Percentiles rank a stretch among this genome's conserved stretches.
Evolutionary conservation across 1,284 basidiomycete genomes (phyloP).

Genomic region (Apiotrichum sp.): DNA sequence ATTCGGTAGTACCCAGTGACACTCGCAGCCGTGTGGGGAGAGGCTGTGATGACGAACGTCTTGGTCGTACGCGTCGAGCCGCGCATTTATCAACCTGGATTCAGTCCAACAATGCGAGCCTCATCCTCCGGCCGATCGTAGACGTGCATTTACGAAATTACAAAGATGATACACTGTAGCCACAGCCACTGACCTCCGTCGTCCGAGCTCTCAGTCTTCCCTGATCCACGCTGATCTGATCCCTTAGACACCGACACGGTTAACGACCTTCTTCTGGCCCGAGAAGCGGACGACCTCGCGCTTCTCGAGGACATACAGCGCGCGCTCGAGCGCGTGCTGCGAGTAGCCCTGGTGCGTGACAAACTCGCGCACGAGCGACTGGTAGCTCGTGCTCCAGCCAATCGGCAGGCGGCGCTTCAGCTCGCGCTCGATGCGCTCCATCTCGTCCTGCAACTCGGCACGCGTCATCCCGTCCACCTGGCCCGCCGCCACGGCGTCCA

Average conservation of each 20-base stretch:
- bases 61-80: no score
- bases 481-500: slow-evolving; percentile 95
- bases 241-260: slow-evolving; percentile 37
- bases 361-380: slow-evolving; percentile 90
- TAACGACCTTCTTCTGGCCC: slow-evolving; percentile 54
- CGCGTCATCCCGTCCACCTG: slow-evolving; percentile 83
- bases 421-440: slow-evolving; percentile 86
- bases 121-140: background rate
- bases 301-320: slow-evolving; percentile 89
- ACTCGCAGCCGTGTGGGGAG: no score
- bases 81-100: no score
- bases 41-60: no score
- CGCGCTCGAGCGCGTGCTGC: slow-evolving; percentile 85
- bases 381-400: slow-evolving; percentile 95
- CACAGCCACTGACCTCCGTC: background rate
- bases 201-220: no score
- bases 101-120: no score
- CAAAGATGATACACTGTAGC: slow-evolving; percentile 3
- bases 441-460: slow-evolving; percentile 89
- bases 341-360: slow-evolving; percentile 87
- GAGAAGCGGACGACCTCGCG: slow-evolving; percentile 88
- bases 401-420: slow-evolving; percentile 81
- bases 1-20: no score
- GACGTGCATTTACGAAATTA: slow-evolving; percentile 5
- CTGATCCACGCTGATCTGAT: no score